Evolutionary conservation across 257 asterid genomes (phyloP), one percentile per base, ranked within the genome.

Genomic region (Paraleonurus japonicus): DNA sequence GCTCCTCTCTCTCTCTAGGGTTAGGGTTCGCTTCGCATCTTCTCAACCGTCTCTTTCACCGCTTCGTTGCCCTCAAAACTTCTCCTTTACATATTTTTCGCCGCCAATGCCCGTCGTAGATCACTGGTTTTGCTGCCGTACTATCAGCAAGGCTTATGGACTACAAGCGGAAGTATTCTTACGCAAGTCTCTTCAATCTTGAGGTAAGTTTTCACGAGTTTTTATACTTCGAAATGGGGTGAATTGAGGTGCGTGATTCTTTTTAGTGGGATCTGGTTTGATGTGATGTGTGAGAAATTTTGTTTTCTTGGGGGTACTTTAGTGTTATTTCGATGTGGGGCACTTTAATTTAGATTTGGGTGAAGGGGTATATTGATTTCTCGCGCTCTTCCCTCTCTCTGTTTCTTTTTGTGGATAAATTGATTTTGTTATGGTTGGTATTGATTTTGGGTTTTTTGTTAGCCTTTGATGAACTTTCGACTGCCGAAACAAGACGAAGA

Each of bases 381-480:
- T n/a, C n/a, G n/a, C n/a, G n/a, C 22, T 47, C 61, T n/a, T 33
- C 17, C 13, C 43, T 67, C n/a, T 58, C 70, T 15, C 6, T 0
- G 2, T 8, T 13, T 27, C 2, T 30, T 12, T 50, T 61, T 19
- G 22, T 28, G 30, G 63, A n/a, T 43, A 15, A 28, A 62, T 73
- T 80, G 80, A 70, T 41, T 63, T 65, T 61, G 64, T 59, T 75
- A 39, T 75, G 69, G 37, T 67, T 71, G 64, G 72, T 71, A 71
- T 76, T 78, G 69, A 54, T 81, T 76, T 70, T 76, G 70, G 65
- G 70, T 62, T 65, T 76, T 72, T 79, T 70, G 76, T 71, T 82
- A 95, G 99, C 86, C 98, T 65, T 84, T 95, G 93, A 85, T 85
- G 90, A 92, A 83, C 86, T 95, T 85, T 83, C 96, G 84, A 81